Percentiles rank a stretch among this genome's conserved stretches.
These are phyloP conservation scores for Chytriomyces confervae DNA, from an alignment of 192 early-diverging fungal species.

Conservation along the genomic window DNA sequence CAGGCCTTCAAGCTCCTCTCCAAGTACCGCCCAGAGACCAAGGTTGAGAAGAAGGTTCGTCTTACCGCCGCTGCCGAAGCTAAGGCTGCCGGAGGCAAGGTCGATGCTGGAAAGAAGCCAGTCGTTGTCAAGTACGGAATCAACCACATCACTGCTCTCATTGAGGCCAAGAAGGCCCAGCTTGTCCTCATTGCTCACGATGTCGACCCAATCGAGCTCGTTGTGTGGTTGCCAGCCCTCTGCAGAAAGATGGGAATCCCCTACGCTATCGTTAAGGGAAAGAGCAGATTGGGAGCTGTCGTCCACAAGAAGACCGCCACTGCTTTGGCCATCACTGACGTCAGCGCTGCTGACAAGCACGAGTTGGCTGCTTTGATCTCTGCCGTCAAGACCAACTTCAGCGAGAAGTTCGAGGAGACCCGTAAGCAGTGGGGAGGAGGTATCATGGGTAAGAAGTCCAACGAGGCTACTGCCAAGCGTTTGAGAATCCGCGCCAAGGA, in stretches of 20 bases:
- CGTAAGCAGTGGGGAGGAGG: conserved; percentile 98
- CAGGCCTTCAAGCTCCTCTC: conserved; percentile 96
- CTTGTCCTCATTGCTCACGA: conserved; percentile 99
- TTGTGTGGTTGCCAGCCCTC: conserved; percentile 98
- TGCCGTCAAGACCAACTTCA: conserved; percentile 94
- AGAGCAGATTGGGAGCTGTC: conserved; percentile 97
- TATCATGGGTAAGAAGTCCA: conserved; percentile 72
- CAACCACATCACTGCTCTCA: conserved; percentile 97
- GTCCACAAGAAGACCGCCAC: conserved; percentile 99
- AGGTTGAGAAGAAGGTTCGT: conserved; percentile 94
- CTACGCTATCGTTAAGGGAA: conserved; percentile 99
- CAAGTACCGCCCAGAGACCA: conserved; percentile 99
- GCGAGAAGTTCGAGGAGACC: conserved; percentile 91
- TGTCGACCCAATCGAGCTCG: conserved; percentile 99
- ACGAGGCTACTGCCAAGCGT: conserved; percentile 38
- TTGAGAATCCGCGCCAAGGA: conserved; percentile 22
- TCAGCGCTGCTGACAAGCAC: conserved; percentile 94
- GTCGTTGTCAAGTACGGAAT: conserved; percentile 98
- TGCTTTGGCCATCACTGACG: conserved; percentile 92
- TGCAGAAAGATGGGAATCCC: conserved; percentile 99
- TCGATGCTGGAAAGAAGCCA: conserved; percentile 90
- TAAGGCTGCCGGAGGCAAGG: conserved; percentile 87
- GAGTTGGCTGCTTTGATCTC: conserved; percentile 84
- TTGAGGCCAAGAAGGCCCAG: conserved; percentile 99
- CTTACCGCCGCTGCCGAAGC: conserved; percentile 84